These are phyloP conservation scores for Diaporthe velutina DNA, from an alignment of 2,329 filamentous ascomycete species.

Conservation along the genomic window DNA sequence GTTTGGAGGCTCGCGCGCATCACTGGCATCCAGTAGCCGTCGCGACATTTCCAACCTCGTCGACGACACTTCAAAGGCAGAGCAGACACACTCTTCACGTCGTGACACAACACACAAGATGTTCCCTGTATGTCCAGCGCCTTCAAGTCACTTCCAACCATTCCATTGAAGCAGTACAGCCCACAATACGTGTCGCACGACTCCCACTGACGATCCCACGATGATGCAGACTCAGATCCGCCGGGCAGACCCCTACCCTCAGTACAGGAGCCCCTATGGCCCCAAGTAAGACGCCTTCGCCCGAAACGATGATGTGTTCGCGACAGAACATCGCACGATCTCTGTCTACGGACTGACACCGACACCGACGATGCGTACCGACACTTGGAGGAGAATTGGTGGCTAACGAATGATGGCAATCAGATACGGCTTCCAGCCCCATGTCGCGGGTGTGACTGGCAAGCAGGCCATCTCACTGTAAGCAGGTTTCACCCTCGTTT, in stretches of 20 bases:
- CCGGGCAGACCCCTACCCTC: slow-evolving; percentile 49
- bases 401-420: slow-evolving; percentile 46
- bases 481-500: slow-evolving; percentile 48
- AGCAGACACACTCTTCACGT: slow-evolving; percentile 43
- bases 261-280: slow-evolving; percentile 74
- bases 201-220: slow-evolving; percentile 47
- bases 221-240: slow-evolving; percentile 59
- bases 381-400: slow-evolving; percentile 6
- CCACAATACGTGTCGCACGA: not conserved
- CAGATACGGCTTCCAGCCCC: slow-evolving; percentile 72
- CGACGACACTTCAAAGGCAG: slow-evolving; percentile 45
- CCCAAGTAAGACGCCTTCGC: slow-evolving; percentile 69
- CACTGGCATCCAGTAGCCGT: slow-evolving; percentile 36
- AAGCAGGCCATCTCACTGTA: slow-evolving; percentile 65
- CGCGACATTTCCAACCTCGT: slow-evolving; percentile 40
- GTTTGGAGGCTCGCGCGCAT: slow-evolving; percentile 38
- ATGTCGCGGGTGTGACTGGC: slow-evolving; percentile 66
- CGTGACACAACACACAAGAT: slow-evolving; percentile 44
- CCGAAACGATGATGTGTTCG: slow-evolving; percentile 11
- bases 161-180: slow-evolving; percentile 6
- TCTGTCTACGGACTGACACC: not conserved
- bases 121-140: slow-evolving; percentile 46
- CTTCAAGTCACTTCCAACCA: not conserved
- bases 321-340: not conserved
- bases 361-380: not conserved